These are phyloP conservation scores for Dactylonectria macrodidyma DNA, from an alignment of 2,329 filamentous ascomycete genomes.

Conservation along the genomic window DNA sequence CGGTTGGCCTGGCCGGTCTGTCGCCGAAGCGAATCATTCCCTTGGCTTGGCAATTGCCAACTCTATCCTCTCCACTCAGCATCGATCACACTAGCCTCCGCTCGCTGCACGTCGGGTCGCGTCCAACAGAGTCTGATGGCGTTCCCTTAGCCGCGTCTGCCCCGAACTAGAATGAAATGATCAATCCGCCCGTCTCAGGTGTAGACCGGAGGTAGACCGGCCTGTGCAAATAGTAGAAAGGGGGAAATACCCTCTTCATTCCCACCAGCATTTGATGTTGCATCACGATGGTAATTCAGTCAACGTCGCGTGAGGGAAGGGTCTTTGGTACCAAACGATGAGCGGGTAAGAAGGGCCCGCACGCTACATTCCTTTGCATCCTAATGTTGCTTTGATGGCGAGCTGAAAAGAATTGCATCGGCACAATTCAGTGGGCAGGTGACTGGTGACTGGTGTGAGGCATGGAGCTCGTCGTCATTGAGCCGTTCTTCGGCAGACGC, in stretches of 20 bases:
- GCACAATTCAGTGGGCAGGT: constrained; percentile 6
- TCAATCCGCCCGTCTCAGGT: constrained; percentile 47
- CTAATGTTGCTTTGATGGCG: constrained; percentile 25
- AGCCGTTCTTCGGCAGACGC: constrained; percentile 29
- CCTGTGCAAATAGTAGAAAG: constrained; percentile 9
- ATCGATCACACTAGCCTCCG: constrained; percentile 30
- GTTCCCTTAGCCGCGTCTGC: constrained; percentile 44
- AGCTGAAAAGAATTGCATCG: constrained; percentile 28
- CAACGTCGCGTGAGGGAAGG: background rate
- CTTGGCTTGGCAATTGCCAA: constrained; percentile 18
- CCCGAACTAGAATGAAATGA: constrained; percentile 41
- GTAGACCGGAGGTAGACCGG: constrained; percentile 24
- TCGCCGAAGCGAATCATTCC: constrained; percentile 9
- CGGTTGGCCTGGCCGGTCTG: constrained; percentile 22
- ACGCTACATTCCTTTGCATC: constrained; percentile 34
- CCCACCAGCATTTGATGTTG: constrained; percentile 22
- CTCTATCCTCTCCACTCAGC: constrained; percentile 12
- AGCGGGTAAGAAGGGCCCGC: constrained; percentile 18
- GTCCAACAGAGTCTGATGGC: constrained; percentile 33
- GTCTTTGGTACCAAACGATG: background rate
- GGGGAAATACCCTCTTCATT: constrained; percentile 26
- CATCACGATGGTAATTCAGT: constrained; percentile 18
- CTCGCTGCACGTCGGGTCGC: constrained; percentile 41
- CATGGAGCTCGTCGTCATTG: constrained; percentile 6
- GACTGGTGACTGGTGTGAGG: background rate